These are phyloP conservation scores for Oenanthe javanica DNA, from an alignment of 140 eudicot genomes.

Conservation along the genomic window DNA sequence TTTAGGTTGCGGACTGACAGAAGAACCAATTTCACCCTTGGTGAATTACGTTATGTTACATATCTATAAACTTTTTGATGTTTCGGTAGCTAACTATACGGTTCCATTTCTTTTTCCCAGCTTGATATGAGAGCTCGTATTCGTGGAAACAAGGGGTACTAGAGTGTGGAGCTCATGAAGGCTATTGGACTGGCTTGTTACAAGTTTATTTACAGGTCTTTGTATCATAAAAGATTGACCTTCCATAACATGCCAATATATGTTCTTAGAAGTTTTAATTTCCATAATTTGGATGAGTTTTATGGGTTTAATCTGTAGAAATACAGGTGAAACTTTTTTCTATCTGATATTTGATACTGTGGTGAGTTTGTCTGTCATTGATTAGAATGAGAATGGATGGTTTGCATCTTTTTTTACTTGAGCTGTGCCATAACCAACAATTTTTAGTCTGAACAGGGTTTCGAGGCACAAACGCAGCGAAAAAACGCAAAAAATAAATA, in stretches of 20 bases:
- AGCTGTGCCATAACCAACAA: neutral
- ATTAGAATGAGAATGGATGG: neutral
- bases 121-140: conserved; percentile 95
- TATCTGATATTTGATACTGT: neutral
- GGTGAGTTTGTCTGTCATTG: neutral
- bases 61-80: neutral
- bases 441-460: no score
- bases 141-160: conserved; percentile 94
- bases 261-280: neutral
- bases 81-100: neutral
- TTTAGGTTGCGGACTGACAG: neutral
- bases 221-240: neutral
- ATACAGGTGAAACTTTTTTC: neutral
- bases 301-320: neutral
- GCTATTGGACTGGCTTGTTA: conserved; percentile 7
- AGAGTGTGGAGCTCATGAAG: neutral
- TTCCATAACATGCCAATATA: neutral
- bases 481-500: no score
- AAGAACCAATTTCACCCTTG: neutral
- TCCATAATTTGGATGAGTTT: neutral
- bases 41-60: neutral
- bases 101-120: conserved; percentile 23
- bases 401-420: neutral
- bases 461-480: no score
- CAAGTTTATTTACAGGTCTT: neutral